These are phyloP conservation scores for Solanum etuberosum DNA, from an alignment of 257 asterid species.

Conservation along the genomic window DNA sequence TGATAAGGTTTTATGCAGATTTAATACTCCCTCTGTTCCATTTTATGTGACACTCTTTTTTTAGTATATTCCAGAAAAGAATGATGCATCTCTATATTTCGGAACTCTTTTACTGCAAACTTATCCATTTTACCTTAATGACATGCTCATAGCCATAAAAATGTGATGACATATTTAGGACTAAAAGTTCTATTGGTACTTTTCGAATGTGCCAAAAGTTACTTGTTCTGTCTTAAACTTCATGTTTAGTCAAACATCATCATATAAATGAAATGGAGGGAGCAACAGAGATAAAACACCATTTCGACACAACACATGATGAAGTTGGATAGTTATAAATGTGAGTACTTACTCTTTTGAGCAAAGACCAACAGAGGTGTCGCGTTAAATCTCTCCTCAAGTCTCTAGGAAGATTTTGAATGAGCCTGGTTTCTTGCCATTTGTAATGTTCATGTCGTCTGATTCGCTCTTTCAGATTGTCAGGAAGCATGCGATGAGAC, in stretches of 20 bases:
- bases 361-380: background rate
- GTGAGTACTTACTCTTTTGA: background rate
- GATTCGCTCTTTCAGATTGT: background rate
- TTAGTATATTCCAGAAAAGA: background rate
- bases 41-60: background rate
- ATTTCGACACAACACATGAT: background rate
- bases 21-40: background rate
- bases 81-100: background rate
- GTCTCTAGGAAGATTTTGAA: background rate
- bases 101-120: background rate
- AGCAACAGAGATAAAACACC: background rate
- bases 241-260: background rate
- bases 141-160: no score
- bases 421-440: background rate
- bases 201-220: background rate
- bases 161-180: background rate
- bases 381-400: constrained; percentile 1
- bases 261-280: background rate
- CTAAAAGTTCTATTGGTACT: background rate
- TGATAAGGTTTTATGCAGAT: background rate
- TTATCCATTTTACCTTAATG: no score
- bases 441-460: background rate
- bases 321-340: background rate
- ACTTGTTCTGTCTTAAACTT: background rate
- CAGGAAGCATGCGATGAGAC: background rate